These are phyloP conservation scores for Royoungia palumana DNA, from an alignment of 768 basidiomycete species.

Conservation along the genomic window DNA sequence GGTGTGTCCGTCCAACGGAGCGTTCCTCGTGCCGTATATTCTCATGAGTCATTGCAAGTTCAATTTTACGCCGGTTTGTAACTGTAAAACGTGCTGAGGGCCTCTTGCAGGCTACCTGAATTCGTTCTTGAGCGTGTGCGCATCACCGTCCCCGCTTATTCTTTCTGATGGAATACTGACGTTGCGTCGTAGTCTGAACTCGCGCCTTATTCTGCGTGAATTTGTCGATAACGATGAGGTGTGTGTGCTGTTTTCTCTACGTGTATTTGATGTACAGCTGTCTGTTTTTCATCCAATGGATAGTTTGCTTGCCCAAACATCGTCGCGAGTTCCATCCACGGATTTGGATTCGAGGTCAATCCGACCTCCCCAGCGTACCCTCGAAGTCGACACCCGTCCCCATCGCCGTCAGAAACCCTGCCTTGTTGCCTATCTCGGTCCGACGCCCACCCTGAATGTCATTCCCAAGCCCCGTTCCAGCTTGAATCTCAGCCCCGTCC, in stretches of 20 bases:
- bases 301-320: slow-evolving; percentile 28
- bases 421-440: too few relatives aligned
- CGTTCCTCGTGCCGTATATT: slow-evolving; percentile 36
- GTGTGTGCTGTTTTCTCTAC: neutral
- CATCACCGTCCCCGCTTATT: too few relatives aligned
- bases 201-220: slow-evolving; percentile 28
- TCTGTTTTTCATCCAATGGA: neutral
- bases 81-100: neutral
- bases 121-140: slow-evolving; percentile 38
- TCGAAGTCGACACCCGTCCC: neutral
- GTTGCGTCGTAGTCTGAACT: slow-evolving; percentile 21
- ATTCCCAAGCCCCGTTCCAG: neutral
- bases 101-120: slow-evolving; percentile 33
- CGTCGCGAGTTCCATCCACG: slow-evolving; percentile 19
- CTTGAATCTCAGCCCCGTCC: neutral
- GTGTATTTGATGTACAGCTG: neutral
- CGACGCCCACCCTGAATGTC: neutral
- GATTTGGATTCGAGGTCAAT: slow-evolving; percentile 16
- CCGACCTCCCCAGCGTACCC: slow-evolving; percentile 9
- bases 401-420: neutral
- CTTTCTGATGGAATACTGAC: neutral
- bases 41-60: slow-evolving; percentile 37
- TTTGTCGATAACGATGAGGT: slow-evolving; percentile 27
- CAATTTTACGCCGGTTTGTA: neutral
- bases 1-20: slow-evolving; percentile 34